Evolutionary conservation across 2,329 filamentous ascomycete genomes (phyloP).

Genomic region (Macroventuria anomochaeta): DNA sequence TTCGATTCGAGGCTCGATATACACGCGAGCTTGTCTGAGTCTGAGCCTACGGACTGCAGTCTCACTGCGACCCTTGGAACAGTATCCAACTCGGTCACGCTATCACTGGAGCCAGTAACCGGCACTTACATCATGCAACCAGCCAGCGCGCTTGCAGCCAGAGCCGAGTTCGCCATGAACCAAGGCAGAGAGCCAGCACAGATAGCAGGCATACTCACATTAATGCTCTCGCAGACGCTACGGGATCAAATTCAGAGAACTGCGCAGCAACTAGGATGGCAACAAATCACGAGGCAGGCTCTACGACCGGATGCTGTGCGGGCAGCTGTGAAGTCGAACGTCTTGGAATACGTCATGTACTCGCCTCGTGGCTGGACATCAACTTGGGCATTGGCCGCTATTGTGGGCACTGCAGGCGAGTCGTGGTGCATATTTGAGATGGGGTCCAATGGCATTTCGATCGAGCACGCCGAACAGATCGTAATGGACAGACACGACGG

Average conservation of each 20-base stretch:
- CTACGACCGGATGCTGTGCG: conserved; percentile 61
- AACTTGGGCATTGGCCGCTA: conserved; percentile 73
- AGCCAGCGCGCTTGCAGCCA: conserved; percentile 42
- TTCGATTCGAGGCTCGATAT: conserved; percentile 65
- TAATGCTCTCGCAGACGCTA: conserved; percentile 66
- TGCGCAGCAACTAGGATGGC: conserved; percentile 71
- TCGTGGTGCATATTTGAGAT: conserved; percentile 49
- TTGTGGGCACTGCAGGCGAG: conserved; percentile 44
- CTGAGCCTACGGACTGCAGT: conserved; percentile 70
- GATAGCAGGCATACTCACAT: conserved; percentile 64
- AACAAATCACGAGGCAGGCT: conserved; percentile 45
- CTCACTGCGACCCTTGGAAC: conserved; percentile 74
- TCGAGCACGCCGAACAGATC: conserved; percentile 40
- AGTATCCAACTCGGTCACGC: conserved; percentile 60
- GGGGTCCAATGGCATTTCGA: conserved; percentile 27
- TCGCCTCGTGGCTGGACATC: conserved; percentile 73
- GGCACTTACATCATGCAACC: conserved; percentile 78
- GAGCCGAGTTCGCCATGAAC: conserved; percentile 71
- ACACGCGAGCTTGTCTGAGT: conserved; percentile 62
- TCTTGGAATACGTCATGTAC: conserved; percentile 72
- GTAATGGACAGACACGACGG: conserved; percentile 30
- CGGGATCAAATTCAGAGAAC: conserved; percentile 67
- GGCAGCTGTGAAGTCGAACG: conserved; percentile 65
- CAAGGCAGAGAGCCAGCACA: conserved; percentile 63
- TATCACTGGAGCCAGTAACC: conserved; percentile 78